Percentiles rank a stretch among this genome's conserved stretches.
Evolutionary conservation across 1,139 yeast genomes (phyloP).

Genomic region (Yamadazyma trypodendri): DNA sequence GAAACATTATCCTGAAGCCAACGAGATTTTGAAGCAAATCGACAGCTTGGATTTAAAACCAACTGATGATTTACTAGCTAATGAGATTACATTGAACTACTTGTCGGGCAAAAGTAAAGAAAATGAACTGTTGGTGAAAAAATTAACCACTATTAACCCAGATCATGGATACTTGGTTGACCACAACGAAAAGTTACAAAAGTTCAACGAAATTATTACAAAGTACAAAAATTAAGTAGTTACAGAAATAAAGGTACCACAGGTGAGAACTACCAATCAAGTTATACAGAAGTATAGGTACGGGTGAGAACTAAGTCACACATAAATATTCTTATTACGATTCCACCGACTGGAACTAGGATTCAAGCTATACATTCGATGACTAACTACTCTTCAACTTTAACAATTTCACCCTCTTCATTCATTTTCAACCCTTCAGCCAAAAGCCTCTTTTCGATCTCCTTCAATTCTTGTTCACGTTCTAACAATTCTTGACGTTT

Average conservation of each 20-base stretch:
- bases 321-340: not conserved
- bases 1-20: slow-evolving; percentile 46
- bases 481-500: slow-evolving; percentile 83
- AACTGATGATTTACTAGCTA: slow-evolving; percentile 55
- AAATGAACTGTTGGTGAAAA: slow-evolving; percentile 36
- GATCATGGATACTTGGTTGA: slow-evolving; percentile 55
- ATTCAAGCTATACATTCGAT: not conserved
- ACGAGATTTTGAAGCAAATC: slow-evolving; percentile 48
- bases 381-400: slow-evolving; percentile 18
- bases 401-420: slow-evolving; percentile 43
- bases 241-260: too few relatives aligned
- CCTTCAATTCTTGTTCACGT: slow-evolving; percentile 84
- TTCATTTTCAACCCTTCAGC: slow-evolving; percentile 51
- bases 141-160: slow-evolving; percentile 42
- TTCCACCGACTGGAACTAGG: not conserved
- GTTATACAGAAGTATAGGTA: too few relatives aligned
- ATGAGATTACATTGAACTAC: slow-evolving; percentile 54
- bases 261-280: too few relatives aligned
- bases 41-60: slow-evolving; percentile 31
- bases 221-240: slow-evolving; percentile 36
- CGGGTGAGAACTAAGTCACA: too few relatives aligned
- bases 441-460: slow-evolving; percentile 73
- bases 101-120: slow-evolving; percentile 46
- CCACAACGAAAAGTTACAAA: slow-evolving; percentile 47
- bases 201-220: slow-evolving; percentile 57